Evolutionary conservation across 805 yeast species (phyloP).

Genomic region (Nakazawaea wyomingensis): DNA sequence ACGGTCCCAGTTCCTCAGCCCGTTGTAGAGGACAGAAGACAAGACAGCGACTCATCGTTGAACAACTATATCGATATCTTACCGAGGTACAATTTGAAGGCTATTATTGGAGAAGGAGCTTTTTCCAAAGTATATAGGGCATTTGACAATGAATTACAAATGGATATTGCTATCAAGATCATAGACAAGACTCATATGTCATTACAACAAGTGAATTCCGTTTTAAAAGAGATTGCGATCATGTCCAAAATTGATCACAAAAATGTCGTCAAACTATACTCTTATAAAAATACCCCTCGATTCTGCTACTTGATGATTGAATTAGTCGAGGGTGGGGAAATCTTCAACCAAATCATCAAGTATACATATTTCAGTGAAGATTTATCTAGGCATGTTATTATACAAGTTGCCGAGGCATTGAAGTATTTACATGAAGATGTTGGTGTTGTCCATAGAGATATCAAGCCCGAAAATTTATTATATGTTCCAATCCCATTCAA

Average conservation of each 20-base stretch:
- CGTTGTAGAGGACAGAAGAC: not conserved
- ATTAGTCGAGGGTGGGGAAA: slow-evolving; percentile 71
- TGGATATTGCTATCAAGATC: slow-evolving; percentile 48
- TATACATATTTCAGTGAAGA: slow-evolving; percentile 64
- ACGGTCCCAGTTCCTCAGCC: not conserved
- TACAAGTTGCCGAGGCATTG: slow-evolving; percentile 60
- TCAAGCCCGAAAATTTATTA: slow-evolving; percentile 74
- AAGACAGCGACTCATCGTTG: not conserved
- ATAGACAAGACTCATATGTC: slow-evolving; percentile 70
- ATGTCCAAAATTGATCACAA: slow-evolving; percentile 63
- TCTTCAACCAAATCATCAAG: slow-evolving; percentile 62
- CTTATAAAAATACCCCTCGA: slow-evolving; percentile 57
- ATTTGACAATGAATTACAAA: slow-evolving; percentile 29
- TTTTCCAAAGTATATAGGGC: slow-evolving; percentile 53
- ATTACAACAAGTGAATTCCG: slow-evolving; percentile 57
- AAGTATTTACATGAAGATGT: slow-evolving; percentile 65
- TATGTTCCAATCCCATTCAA: slow-evolving; percentile 53
- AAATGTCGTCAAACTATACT: slow-evolving; percentile 58
- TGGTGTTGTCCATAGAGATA: slow-evolving; percentile 80
- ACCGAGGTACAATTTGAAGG: slow-evolving; percentile 34
- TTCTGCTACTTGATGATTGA: slow-evolving; percentile 71
- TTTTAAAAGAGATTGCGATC: slow-evolving; percentile 73
- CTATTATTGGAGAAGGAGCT: slow-evolving; percentile 57
- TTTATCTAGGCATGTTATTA: slow-evolving; percentile 55
- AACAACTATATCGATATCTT: slow-evolving; percentile 2